Evolutionary conservation across 495 filamentous ascomycete species (phyloP).

Genomic region (Cladorrhinum samala): DNA sequence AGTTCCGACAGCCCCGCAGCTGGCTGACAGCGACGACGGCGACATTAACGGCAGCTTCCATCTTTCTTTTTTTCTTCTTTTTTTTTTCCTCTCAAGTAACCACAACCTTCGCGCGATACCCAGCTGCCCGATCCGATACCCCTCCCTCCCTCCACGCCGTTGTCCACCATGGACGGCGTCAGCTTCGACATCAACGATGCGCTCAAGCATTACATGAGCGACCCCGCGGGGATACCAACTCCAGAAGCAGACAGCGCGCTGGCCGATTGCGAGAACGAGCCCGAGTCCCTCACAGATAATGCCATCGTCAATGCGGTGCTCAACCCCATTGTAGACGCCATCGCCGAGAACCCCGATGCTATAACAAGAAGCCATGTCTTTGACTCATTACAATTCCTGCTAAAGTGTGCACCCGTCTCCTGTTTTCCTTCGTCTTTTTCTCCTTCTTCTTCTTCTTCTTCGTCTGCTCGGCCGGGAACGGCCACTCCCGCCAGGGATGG

Average conservation of each 20-base stretch:
- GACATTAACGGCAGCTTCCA: background rate
- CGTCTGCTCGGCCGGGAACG: slow-evolving; percentile 3
- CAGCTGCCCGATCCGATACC: slow-evolving; percentile 12
- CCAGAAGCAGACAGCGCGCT: slow-evolving; percentile 79
- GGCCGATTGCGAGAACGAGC: slow-evolving; percentile 85
- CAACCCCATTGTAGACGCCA: slow-evolving; percentile 88
- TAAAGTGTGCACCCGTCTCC: slow-evolving; percentile 84
- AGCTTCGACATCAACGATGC: slow-evolving; percentile 93
- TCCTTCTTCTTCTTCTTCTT: slow-evolving; percentile 4
- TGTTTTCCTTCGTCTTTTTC: slow-evolving; percentile 12
- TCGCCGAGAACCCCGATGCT: slow-evolving; percentile 85
- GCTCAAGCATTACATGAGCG: slow-evolving; percentile 90
- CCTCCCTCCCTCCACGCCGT: slow-evolving; percentile 1
- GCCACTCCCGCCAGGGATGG: slow-evolving; percentile 6
- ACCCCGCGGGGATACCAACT: slow-evolving; percentile 77
- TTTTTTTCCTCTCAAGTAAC: background rate
- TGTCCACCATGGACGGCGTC: slow-evolving; percentile 62
- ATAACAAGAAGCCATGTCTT: slow-evolving; percentile 71
- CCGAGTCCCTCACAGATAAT: slow-evolving; percentile 68
- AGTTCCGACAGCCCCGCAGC: background rate
- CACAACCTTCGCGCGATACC: slow-evolving; percentile 7
- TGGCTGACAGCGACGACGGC: no score
- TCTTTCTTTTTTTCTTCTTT: background rate
- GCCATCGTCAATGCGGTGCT: slow-evolving; percentile 75
- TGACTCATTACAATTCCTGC: slow-evolving; percentile 88